These are phyloP conservation scores for Ceratocystis ficicola DNA, from an alignment of 2,329 filamentous ascomycete genomes.

Conservation along the genomic window DNA sequence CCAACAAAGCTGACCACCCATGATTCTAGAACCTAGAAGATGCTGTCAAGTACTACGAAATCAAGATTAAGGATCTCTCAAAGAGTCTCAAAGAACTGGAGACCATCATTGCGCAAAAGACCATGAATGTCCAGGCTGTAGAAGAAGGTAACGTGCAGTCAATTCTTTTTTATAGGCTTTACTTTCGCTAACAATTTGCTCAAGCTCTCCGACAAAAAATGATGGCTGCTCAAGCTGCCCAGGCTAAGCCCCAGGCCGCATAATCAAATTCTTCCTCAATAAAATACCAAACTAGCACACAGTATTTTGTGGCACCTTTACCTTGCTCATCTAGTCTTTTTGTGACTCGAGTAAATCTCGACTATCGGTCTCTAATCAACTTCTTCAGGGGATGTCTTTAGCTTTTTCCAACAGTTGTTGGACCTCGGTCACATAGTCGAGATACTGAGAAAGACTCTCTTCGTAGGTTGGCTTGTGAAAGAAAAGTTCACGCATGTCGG, in stretches of 20 bases:
- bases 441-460: conserved; percentile 3
- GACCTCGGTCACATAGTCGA: neutral
- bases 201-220: conserved; percentile 33
- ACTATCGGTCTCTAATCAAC: neutral
- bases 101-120: conserved; percentile 54
- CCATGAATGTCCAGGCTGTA: conserved; percentile 68
- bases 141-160: conserved; percentile 57
- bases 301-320: neutral
- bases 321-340: neutral
- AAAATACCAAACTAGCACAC: conserved; percentile 1
- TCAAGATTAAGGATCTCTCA: conserved; percentile 42
- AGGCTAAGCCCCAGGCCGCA: conserved; percentile 7
- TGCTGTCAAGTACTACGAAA: conserved; percentile 45
- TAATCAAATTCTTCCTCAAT: neutral
- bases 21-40: conserved; percentile 38
- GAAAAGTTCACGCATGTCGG: neutral
- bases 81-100: conserved; percentile 46
- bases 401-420: conserved; percentile 1
- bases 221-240: conserved; percentile 25
- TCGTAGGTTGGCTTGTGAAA: conserved; percentile 2
- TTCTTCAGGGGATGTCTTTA: neutral
- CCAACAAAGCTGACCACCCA: neutral
- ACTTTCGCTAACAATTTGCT: conserved; percentile 15
- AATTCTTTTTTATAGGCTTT: neutral
- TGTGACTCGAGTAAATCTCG: neutral